phyloP scores from a whole-genome alignment of 345 rosid genomes.

The Hevea brasiliensis region DNA sequence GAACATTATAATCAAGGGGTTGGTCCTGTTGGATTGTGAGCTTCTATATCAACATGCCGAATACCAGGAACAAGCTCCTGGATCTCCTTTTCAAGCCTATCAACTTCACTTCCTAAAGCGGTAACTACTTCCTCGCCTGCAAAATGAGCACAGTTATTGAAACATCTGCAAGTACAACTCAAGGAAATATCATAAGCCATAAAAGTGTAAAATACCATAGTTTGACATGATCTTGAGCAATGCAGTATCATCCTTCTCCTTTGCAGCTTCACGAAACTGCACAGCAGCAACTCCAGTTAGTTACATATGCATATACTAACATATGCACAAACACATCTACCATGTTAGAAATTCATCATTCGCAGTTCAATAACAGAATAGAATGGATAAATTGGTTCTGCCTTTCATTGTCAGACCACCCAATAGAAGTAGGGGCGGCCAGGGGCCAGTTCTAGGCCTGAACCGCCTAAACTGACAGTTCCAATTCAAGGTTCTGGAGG shows the following conservation, averaged over 20 bases:
- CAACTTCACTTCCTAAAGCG: conserved; percentile 98
- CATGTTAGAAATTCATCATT: too few species aligned
- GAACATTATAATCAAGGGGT: conserved; percentile 26
- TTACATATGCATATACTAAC: too few species aligned
- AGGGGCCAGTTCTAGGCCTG: too few species aligned
- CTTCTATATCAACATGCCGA: conserved; percentile 96
- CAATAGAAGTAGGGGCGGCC: too few species aligned
- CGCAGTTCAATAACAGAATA: too few species aligned
- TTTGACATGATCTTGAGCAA: conserved; percentile 78
- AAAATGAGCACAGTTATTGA: conserved; percentile 5
- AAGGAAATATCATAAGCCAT: not conserved
- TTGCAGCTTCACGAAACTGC: conserved; percentile 80
- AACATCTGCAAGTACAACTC: not conserved
- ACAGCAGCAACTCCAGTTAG: too few species aligned
- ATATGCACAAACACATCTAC: too few species aligned
- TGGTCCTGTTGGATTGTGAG: conserved; percentile 74
- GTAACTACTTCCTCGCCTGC: conserved; percentile 98
- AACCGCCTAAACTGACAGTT: too few species aligned
- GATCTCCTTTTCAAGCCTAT: conserved; percentile 89
- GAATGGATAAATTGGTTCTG: too few species aligned
- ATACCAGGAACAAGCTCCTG: conserved; percentile 96
- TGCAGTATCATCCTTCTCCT: conserved; percentile 57
- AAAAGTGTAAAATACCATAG: conserved; percentile 53
- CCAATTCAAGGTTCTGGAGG: too few species aligned
- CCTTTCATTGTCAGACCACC: too few species aligned